Conservation (phyloP, 345 rosid genomes). For the Bruguiera gymnorhiza region DNA sequence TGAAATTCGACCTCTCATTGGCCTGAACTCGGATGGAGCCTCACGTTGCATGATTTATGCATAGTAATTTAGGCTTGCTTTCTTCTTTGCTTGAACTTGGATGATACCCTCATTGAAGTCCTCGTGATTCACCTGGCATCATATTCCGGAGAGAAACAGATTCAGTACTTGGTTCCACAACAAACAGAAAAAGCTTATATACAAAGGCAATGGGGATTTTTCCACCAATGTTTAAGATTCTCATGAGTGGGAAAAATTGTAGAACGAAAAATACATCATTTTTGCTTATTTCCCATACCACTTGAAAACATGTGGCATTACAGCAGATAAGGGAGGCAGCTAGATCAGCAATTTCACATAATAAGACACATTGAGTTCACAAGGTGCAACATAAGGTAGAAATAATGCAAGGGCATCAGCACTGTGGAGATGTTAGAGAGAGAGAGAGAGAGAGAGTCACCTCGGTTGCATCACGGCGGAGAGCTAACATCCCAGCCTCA, state of each 20-base stretch:
- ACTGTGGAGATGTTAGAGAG: not conserved
- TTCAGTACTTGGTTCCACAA: not conserved
- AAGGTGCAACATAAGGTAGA: not conserved
- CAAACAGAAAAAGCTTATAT: not conserved
- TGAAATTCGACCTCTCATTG: not conserved
- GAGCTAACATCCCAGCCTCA: constrained; percentile 99
- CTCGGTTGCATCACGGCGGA: constrained; percentile 98
- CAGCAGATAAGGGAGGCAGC: not conserved
- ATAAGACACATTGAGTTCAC: not conserved
- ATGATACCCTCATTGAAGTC: constrained; percentile 99
- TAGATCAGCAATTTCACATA: not conserved
- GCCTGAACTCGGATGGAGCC: not conserved
- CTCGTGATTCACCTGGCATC: constrained; percentile 85
- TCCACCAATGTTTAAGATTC: not conserved
- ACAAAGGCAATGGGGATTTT: not conserved
- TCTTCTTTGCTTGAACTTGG: constrained; percentile 99
- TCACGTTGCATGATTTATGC: constrained; percentile 37
- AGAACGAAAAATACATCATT: not conserved
- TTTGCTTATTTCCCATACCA: not conserved
- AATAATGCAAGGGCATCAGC: not conserved
- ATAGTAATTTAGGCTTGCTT: constrained; percentile 93
- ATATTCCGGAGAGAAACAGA: constrained; percentile 4
- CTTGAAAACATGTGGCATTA: not conserved
- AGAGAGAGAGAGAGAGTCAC: constrained; percentile 32
- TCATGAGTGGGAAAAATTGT: not conserved